Percentiles rank a stretch among this genome's conserved stretches.
phyloP scores from a whole-genome alignment of 2,329 filamentous ascomycete species.

The Arthrobotrys musiformis region DNA sequence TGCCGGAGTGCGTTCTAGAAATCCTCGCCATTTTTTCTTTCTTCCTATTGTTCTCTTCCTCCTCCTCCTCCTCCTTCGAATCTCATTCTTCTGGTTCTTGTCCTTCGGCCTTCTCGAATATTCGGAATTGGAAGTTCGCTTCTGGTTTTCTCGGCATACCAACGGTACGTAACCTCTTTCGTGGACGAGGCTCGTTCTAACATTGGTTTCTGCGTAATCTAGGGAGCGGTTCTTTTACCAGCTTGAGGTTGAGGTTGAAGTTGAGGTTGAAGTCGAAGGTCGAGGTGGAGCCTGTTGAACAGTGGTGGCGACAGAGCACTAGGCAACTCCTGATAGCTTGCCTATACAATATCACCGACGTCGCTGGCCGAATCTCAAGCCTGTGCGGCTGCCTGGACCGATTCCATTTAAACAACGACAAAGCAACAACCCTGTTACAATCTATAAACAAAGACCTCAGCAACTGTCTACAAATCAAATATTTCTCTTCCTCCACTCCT shows the following conservation, averaged over 20 bases:
- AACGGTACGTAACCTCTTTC: not conserved
- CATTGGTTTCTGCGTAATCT: not conserved
- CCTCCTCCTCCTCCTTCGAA: too few relatives aligned
- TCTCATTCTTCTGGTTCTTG: too few relatives aligned
- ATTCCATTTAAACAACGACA: too few relatives aligned
- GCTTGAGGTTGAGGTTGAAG: not conserved
- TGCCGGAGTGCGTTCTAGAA: not conserved
- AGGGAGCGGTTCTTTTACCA: too few relatives aligned
- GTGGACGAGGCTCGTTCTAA: not conserved
- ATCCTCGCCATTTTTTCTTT: too few relatives aligned
- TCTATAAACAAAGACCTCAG: too few relatives aligned
- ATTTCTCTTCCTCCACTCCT: not conserved
- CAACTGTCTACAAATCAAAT: constrained; percentile 2
- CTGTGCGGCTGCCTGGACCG: too few relatives aligned
- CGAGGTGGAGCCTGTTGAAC: too few relatives aligned
- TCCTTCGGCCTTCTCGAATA: constrained; percentile 5
- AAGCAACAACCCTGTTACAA: too few relatives aligned
- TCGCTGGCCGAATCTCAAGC: not conserved
- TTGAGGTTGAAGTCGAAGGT: too few relatives aligned
- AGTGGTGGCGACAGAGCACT: not conserved
- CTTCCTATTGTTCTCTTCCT: too few relatives aligned
- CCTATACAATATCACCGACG: not conserved
- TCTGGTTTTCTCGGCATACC: not conserved
- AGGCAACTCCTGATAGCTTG: too few relatives aligned
- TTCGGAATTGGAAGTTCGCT: not conserved